Evolutionary conservation across 2,329 filamentous ascomycete genomes (phyloP).

Genomic region (Fulvia fulva): DNA sequence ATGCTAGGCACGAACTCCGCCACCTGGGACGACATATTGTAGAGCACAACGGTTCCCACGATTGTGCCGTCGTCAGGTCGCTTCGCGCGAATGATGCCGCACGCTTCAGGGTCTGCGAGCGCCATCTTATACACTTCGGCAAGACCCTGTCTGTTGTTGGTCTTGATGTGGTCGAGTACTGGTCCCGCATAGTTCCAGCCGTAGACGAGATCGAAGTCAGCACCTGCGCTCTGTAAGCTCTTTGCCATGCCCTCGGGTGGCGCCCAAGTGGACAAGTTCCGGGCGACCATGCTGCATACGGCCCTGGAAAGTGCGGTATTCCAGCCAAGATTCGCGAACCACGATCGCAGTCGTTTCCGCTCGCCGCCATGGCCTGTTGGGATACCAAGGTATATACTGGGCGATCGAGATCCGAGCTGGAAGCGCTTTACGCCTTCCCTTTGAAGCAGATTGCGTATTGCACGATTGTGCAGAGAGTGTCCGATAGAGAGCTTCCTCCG

Average conservation of each 20-base stretch:
- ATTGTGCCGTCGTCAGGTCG: slow-evolving; percentile 62
- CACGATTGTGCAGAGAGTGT: slow-evolving; percentile 80
- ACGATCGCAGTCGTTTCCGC: slow-evolving; percentile 61
- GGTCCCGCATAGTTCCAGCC: slow-evolving; percentile 71
- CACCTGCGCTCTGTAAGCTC: slow-evolving; percentile 66
- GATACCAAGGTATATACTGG: slow-evolving; percentile 82
- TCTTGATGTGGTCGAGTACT: slow-evolving; percentile 70
- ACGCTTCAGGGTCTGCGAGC: slow-evolving; percentile 65
- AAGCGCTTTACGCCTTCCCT: slow-evolving; percentile 70
- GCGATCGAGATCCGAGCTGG: slow-evolving; percentile 75
- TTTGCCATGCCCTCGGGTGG: slow-evolving; percentile 73
- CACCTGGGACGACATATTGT: slow-evolving; percentile 64
- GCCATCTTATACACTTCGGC: slow-evolving; percentile 76
- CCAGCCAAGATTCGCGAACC: slow-evolving; percentile 91
- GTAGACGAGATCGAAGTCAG: slow-evolving; percentile 79
- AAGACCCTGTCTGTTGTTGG: slow-evolving; percentile 70
- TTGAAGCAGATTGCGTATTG: slow-evolving; percentile 70
- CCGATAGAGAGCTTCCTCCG: slow-evolving; percentile 88
- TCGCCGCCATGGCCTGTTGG: slow-evolving; percentile 63
- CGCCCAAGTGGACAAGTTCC: slow-evolving; percentile 67
- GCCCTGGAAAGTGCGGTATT: slow-evolving; percentile 63
- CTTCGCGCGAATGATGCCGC: slow-evolving; percentile 80
- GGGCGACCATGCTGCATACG: slow-evolving; percentile 69
- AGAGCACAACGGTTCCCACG: slow-evolving; percentile 75
- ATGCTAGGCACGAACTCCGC: slow-evolving; percentile 67